Evolutionary conservation across 1,284 basidiomycete species (phyloP), one percentile per base, ranked within the genome.

Genomic region (Volvariella volvacea): DNA sequence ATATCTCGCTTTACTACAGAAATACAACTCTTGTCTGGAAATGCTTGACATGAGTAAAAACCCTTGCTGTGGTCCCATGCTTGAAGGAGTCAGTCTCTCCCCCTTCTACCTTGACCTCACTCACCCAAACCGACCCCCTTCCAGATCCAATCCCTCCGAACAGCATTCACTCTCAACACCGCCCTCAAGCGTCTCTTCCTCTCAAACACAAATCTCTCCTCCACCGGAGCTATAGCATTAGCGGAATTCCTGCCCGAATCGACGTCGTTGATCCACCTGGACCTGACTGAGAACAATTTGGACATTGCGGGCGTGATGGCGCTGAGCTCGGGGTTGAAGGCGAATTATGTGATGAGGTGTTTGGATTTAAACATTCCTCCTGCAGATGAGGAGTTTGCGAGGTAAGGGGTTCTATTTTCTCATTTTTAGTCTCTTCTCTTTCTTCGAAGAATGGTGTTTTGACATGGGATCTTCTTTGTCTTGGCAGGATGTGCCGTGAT

Each of bases 231-330:
- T 0, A 96, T 99, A 47, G 89, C 92, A 0, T 77, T 99, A 1
- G 95, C 95, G 2, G 94, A 98, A 64, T 98, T 97, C 68, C 74
- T 98, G 2, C 93, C 93, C 0, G 93, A 98, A 60, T 87, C 90
- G 0, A 77, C 75, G 20, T 87, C 85, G 0, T 72, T 98, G 3
- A 72, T 98, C 0, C 93, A 98, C 61, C 79, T 98, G 39, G 90
- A 93, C 61, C 68, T 94, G 21, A 93, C 90, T 0, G 66, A 75
- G 54, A 94, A 94, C 60, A 67, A 73, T 3, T 71, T 98, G 33
- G 92, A 92, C 53, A 75, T 94, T 25, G 93, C 92, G 0, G 92
- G 91, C 14, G 88, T 97, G 4, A 86, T 97, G 78, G 95, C 94
- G 0, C 76, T 99, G 10, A 85, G 81, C 36, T 86, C 85, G 0